Evolutionary conservation across 192 early-diverging fungal genomes (phyloP), one percentile per base, ranked within the genome.

Genomic region (Coemansia sp.): DNA sequence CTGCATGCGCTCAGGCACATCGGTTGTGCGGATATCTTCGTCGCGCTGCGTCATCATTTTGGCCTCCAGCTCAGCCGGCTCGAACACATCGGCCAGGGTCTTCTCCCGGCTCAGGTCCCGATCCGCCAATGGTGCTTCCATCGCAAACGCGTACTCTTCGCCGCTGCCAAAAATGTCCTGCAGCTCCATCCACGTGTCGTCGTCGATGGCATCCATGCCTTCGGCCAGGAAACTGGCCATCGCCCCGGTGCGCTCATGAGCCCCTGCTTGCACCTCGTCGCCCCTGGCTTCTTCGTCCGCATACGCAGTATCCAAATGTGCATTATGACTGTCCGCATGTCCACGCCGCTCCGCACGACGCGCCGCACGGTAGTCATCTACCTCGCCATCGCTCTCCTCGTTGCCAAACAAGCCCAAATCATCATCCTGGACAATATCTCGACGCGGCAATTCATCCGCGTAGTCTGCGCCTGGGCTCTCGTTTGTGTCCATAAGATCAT

Each of bases 1-100:
- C 63, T 94, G 94, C 71, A 96, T 86, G 52, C 97, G 88, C 69
- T 99, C 97, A 9, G 97, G 97, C 0, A 99, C 80, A 61, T 99
- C 95, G 23, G 83, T 83, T 3, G 87, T 70, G 25, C 93, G 88
- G 65, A 99, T 97, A 3, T 86, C 81, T 67, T 98, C 93, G 67
- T 99, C 97, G 53, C 83, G 79, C 47, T 93, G 91, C 5, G 97
- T 99, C 85, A 97, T 87, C 86, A 94, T 88, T 59, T 91, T 86
- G 47, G 87, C 90, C 23, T 84, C 90, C 49, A 99, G 79, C 75
- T 93, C 94, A 24, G 88, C 88, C 2, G 94, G 95, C 72, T 97
- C 94, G 65, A 92, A 85, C 58, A 83, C 61, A 15, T 81, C 74
- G 9, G 65, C 69, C 43, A 71, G 70, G 32, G 69, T 72, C 56